These are phyloP conservation scores for Solanum habrochaites DNA, from an alignment of 257 asterid species.

Conservation along the genomic window DNA sequence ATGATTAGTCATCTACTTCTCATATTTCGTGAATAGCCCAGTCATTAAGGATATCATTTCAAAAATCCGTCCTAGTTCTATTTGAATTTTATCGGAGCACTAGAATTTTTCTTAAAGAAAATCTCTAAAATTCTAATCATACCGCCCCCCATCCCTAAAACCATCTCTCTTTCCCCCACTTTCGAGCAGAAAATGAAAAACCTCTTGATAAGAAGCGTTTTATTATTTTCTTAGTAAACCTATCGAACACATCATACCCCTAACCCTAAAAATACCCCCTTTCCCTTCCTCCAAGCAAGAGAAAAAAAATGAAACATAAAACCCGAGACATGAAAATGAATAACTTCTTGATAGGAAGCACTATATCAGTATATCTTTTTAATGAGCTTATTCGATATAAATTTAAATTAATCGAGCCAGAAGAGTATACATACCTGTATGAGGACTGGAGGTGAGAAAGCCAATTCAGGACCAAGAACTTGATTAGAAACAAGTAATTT, in stretches of 20 bases:
- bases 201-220: neutral
- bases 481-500: conserved; percentile 22
- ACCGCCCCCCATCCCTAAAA: neutral
- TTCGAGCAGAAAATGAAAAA: neutral
- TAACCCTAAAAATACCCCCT: neutral
- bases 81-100: neutral
- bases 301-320: neutral
- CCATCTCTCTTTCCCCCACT: neutral
- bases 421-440: conserved; percentile 47
- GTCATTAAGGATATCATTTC: neutral
- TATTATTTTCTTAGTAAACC: neutral
- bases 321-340: accelerated
- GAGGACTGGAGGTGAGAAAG: conserved; percentile 51
- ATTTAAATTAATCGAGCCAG: neutral
- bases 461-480: conserved; percentile 63
- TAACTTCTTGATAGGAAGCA: neutral
- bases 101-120: neutral
- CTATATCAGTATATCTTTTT: neutral
- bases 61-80: neutral
- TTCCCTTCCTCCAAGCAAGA: neutral
- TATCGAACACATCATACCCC: neutral
- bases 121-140: neutral
- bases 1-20: neutral
- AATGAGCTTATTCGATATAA: neutral
- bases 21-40: neutral